Evolutionary conservation across 345 rosid genomes (phyloP), one percentile per base, ranked within the genome.

Genomic region (Eucalyptus victrix): DNA sequence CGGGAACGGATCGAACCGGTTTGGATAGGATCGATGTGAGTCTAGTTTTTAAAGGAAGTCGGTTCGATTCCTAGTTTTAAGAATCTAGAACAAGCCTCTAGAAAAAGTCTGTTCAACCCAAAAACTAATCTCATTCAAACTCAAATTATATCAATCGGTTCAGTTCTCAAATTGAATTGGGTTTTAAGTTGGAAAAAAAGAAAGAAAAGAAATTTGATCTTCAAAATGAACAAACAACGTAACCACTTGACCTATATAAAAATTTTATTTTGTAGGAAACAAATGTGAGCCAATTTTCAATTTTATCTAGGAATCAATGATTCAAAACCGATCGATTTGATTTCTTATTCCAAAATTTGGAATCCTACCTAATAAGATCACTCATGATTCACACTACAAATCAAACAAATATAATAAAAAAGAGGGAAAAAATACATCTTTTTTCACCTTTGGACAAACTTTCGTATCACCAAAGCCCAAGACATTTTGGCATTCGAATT

Each of bases 41-140:
- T 24, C 15, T 12, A 34, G 4, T 3, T 21, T 12, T 10, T 5
- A 8, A 10, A 1, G 9, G 7, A 19, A 34, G 42, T 19, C 14
- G 2, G 8, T 34, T 34, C 5, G 30, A 44, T 21, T 76, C 17
- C 1, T 0, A 0, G 9, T 40, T 37, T 4, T 2, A 0, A 3
- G 5, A 21, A 40, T 13, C 28, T 34, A 19, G 8, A 40, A 72
- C 3, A 12, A 4, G 44, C 4, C 45, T 37, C 21, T 16, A 9
- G 76, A 17, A n/a, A 65, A n/a, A n/a, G 9, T 21, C 2, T 12
- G 16, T 40, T 21, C 1, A 4, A 2, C 16, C 16, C 14, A 2
- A 8, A 9, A 37, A 37, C 16, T 2, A 1, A 40, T 21, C 15
- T 37, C 3, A 76, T 19, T 0, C 28, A 2, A 23, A 11, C 40